Evolutionary conservation across 495 filamentous ascomycete species (phyloP).

Genomic region (Aspergillus steynii): DNA sequence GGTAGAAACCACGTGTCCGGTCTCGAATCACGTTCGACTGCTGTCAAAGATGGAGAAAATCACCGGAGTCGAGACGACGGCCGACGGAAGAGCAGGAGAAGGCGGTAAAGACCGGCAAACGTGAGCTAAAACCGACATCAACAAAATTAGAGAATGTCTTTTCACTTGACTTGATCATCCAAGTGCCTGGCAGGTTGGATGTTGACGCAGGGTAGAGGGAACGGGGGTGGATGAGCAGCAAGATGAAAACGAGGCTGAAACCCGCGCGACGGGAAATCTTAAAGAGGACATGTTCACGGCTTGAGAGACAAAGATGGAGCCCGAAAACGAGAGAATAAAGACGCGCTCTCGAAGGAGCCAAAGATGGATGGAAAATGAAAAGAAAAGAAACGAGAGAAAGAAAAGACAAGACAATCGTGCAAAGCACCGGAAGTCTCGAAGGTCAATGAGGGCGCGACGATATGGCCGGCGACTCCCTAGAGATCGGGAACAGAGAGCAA

Average conservation of each 20-base stretch:
- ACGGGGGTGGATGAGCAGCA: constrained; percentile 15
- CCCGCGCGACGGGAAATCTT: constrained; percentile 7
- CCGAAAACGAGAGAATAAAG: constrained; percentile 19
- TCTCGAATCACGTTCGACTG: not conserved
- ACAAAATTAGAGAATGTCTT: constrained; percentile 41
- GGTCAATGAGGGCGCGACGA: constrained; percentile 27
- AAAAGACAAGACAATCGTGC: constrained; percentile 10
- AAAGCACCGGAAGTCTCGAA: constrained; percentile 19
- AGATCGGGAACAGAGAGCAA: constrained; percentile 6
- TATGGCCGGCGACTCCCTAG: constrained; percentile 15
- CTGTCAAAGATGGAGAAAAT: not conserved
- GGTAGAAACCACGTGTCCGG: not conserved
- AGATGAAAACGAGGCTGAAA: constrained; percentile 10
- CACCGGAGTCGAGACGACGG: constrained; percentile 7
- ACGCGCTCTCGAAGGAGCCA: constrained; percentile 22
- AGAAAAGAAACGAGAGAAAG: constrained; percentile 18
- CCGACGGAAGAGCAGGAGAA: constrained; percentile 3
- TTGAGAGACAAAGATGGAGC: constrained; percentile 21
- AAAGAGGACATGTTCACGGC: constrained; percentile 15
- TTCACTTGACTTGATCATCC: constrained; percentile 17
- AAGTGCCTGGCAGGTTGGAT: constrained; percentile 21
- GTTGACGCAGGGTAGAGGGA: constrained; percentile 24
- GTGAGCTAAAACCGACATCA: constrained; percentile 42
- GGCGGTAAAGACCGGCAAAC: constrained; percentile 17
- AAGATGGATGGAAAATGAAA: constrained; percentile 8